Percentiles rank a stretch among this genome's conserved stretches.
Evolutionary conservation across 2,329 filamentous ascomycete genomes (phyloP).

Genomic region (Fusarium sp.): DNA sequence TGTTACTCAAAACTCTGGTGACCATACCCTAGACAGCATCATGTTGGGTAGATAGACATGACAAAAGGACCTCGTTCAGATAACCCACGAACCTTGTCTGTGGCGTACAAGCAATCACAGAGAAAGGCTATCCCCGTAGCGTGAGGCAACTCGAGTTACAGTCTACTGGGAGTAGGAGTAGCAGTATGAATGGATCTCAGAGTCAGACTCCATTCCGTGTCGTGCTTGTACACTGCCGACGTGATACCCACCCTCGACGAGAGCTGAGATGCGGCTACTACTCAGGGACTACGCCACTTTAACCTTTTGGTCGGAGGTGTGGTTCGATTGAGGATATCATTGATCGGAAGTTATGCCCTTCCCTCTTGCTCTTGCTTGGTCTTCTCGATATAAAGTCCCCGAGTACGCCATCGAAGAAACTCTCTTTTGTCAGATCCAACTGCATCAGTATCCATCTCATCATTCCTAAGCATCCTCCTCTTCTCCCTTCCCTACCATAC

Average conservation of each 20-base stretch:
- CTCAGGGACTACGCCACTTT: constrained; percentile 26
- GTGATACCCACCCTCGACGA: constrained; percentile 2
- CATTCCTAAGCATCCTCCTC: background rate
- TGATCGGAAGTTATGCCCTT: background rate
- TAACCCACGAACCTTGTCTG: constrained; percentile 22
- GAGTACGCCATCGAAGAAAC: constrained; percentile 13
- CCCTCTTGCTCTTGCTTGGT: constrained; percentile 2
- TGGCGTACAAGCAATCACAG: constrained; percentile 9
- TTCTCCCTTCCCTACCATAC: background rate
- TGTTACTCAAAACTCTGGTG: background rate
- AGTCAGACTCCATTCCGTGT: constrained; percentile 7
- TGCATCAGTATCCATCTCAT: background rate
- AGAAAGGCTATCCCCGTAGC: constrained; percentile 16
- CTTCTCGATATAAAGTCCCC: constrained; percentile 32
- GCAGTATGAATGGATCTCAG: constrained; percentile 13
- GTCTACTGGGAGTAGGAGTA: constrained; percentile 12
- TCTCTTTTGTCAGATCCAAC: constrained; percentile 3
- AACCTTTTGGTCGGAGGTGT: constrained; percentile 15
- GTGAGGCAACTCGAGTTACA: constrained; percentile 19
- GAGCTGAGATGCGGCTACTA: constrained; percentile 21
- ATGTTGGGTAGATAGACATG: constrained; percentile 29
- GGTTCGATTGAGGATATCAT: constrained; percentile 18
- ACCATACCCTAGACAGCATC: constrained; percentile 13
- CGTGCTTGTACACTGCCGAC: constrained; percentile 1
- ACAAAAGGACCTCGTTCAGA: constrained; percentile 14